These are phyloP conservation scores for Wickerhamomyces alni DNA, from an alignment of 805 yeast genomes.

Conservation along the genomic window DNA sequence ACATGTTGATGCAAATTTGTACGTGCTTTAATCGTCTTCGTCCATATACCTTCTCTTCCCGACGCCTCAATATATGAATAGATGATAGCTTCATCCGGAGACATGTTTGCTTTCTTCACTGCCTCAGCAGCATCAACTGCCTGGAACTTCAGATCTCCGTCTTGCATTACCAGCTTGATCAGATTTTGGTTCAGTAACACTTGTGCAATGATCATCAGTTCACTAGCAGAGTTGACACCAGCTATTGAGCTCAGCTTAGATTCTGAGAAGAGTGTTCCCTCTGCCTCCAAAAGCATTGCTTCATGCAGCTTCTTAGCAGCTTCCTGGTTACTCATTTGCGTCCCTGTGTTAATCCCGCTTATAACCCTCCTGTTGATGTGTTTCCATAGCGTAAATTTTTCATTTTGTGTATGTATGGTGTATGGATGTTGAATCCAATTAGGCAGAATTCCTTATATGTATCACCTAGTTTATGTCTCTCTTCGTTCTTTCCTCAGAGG, in stretches of 20 bases:
- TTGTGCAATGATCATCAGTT: slow-evolving; percentile 44
- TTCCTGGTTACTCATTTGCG: slow-evolving; percentile 16
- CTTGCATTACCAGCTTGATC: slow-evolving; percentile 62
- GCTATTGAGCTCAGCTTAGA: slow-evolving; percentile 53
- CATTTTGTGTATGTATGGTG: too few relatives aligned
- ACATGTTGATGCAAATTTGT: slow-evolving; percentile 89
- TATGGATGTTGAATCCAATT: too few relatives aligned
- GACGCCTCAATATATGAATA: slow-evolving; percentile 89
- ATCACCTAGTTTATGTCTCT: too few relatives aligned
- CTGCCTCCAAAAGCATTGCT: slow-evolving; percentile 50
- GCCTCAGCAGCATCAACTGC: slow-evolving; percentile 75
- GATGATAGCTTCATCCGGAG: slow-evolving; percentile 83
- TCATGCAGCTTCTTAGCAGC: slow-evolving; percentile 54
- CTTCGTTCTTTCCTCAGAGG: too few relatives aligned
- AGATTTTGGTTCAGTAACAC: slow-evolving; percentile 51
- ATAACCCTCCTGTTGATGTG: neutral
- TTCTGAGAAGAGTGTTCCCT: slow-evolving; percentile 55
- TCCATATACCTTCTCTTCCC: slow-evolving; percentile 95
- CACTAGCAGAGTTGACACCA: slow-evolving; percentile 34
- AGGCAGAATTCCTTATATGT: too few relatives aligned
- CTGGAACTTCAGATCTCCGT: slow-evolving; percentile 65
- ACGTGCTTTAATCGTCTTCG: slow-evolving; percentile 81
- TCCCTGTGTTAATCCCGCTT: too few relatives aligned
- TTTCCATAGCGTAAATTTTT: too few relatives aligned
- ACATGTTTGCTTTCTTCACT: slow-evolving; percentile 67